Base-by-base conservation (phyloP, 805 yeast genomes). In the Kockiozyma suomiensis region DNA sequence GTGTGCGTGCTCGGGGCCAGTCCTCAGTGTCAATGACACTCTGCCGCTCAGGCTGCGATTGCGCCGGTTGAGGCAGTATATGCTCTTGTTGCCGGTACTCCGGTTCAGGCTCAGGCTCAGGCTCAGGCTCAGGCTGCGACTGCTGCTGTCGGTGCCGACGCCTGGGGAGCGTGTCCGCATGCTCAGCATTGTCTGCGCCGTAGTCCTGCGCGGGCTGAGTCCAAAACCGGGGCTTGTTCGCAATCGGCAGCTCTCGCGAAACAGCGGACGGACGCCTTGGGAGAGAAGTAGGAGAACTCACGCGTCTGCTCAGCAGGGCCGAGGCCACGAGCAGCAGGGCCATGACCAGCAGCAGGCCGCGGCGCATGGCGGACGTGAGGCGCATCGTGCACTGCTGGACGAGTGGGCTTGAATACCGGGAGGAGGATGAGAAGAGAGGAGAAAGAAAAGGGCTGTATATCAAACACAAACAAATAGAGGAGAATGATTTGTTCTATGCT, bases 351-450 rank as follows among this genome's bases (percentile, higher is more conserved):
- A 37, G 23, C 35, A 50, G 47, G 49, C 54, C 54, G 30, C 61
- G 61, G 37, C 61, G 57, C 56, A 57, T n/a, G 37, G 61, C 54
- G 21, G 61, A 21, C 3, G 52, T 17, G 43, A 52, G 37, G 45
- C 56, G 61, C 53, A 48, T 40, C 40, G 38, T 32, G 47, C 50
- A 32, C 30, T 21, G 42, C 3, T 23, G 54, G 42, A 17, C 23
- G 43, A 35, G 33, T 6, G 38, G 32, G 28, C 21, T 32, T 5
- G 46, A 41, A 19, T 6, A 23, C 21, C 37, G 17, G 32, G 45
- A 33, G 45, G 46, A 33, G 49, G 32, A 17, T 41, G 32, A 23
- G 28, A 4, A 15, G 48, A 13, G 41, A 6, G 55, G 35, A 19
- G 19, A 33, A 8, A 26, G 33, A 33, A 19, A 33, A 13, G 26